Evolutionary conservation across 495 filamentous ascomycete genomes (phyloP).

Genomic region (Aspergillus funiculosus): DNA sequence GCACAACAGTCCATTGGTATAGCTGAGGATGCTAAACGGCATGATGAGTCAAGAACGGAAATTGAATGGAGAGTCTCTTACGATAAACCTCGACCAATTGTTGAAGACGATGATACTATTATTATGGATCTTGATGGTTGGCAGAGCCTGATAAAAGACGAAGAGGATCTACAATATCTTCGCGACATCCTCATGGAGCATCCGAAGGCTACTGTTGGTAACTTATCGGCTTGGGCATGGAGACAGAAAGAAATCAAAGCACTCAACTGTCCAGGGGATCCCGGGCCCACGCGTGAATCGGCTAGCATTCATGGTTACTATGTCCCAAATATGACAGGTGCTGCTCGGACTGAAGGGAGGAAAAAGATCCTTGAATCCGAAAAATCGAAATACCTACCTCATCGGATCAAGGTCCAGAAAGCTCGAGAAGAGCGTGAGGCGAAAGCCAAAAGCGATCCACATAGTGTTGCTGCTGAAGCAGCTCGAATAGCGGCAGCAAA

Average conservation of each 20-base stretch:
- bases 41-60: conserved; percentile 39
- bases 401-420: conserved; percentile 91
- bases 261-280: conserved; percentile 57
- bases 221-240: conserved; percentile 78
- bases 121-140: conserved; percentile 72
- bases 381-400: conserved; percentile 96
- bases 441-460: conserved; percentile 63
- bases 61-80: conserved; percentile 57
- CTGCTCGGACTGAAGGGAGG: conserved; percentile 84
- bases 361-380: conserved; percentile 93
- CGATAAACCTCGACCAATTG: conserved; percentile 55
- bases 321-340: conserved; percentile 75
- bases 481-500: conserved; percentile 75
- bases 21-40: conserved; percentile 8
- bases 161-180: conserved; percentile 65
- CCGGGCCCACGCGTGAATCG: conserved; percentile 46
- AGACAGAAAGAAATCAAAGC: conserved; percentile 83
- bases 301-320: conserved; percentile 82
- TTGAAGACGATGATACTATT: conserved; percentile 60
- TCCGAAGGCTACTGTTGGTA: conserved; percentile 50
- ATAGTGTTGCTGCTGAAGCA: conserved; percentile 57
- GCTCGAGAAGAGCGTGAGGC: conserved; percentile 84
- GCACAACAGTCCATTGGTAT: background rate
- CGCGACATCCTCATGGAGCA: conserved; percentile 45
- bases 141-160: conserved; percentile 71